phyloP scores from a whole-genome alignment of 805 yeast species.

The Hyphopichia homilentoma region DNA sequence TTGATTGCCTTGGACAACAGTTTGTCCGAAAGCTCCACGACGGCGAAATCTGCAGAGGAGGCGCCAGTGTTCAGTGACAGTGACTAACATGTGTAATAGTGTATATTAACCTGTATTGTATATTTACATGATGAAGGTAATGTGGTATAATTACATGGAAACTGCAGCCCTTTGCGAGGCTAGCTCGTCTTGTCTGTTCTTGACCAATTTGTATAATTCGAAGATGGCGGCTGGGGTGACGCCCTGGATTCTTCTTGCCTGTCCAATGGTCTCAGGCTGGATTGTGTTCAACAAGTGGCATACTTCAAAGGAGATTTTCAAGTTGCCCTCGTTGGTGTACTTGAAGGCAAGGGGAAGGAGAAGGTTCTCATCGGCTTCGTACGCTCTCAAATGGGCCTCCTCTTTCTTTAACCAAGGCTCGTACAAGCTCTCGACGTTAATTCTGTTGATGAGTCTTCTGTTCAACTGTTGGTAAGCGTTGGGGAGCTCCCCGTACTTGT shows the following conservation, averaged over 20 bases:
- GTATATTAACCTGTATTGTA: no score
- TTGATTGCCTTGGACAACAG: conserved; percentile 30
- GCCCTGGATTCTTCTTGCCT: conserved; percentile 92
- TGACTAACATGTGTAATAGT: no score
- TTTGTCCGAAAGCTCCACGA: conserved; percentile 11
- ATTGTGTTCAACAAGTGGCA: conserved; percentile 63
- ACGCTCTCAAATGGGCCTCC: conserved; percentile 65
- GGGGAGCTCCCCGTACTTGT: conserved; percentile 20
- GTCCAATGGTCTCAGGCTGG: conserved; percentile 89
- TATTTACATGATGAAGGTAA: background rate
- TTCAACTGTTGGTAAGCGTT: conserved; percentile 18
- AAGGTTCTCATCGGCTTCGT: conserved; percentile 77
- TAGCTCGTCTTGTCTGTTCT: conserved; percentile 22
- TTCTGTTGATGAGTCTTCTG: conserved; percentile 49
- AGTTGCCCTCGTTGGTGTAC: conserved; percentile 50
- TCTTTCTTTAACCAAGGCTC: conserved; percentile 78
- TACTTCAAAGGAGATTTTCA: conserved; percentile 70
- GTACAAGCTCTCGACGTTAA: conserved; percentile 79
- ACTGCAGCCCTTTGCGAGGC: conserved; percentile 12
- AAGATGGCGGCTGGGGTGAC: conserved; percentile 91
- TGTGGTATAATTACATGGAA: conserved; percentile 2
- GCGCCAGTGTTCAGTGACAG: no score
- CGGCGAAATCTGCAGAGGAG: no score
- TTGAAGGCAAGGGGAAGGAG: conserved; percentile 65
- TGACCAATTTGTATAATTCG: conserved; percentile 62